Evolutionary conservation across 352 stramenopile genomes (phyloP).

Genomic region (Phytophthora nicotianae): DNA sequence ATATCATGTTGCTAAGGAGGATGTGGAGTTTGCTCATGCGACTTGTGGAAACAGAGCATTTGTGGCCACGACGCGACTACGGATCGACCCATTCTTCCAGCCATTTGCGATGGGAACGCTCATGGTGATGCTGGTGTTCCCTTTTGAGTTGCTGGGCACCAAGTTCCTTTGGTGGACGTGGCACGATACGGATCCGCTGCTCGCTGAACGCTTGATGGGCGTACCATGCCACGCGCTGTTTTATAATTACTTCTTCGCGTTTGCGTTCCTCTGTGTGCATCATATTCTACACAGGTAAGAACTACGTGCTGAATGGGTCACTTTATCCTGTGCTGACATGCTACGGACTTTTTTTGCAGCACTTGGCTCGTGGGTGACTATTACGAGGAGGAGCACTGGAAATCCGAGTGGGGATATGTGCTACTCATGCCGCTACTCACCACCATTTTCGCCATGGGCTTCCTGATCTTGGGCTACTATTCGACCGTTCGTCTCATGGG

Average conservation of each 20-base stretch:
- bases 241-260: constrained; percentile 69
- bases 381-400: constrained; percentile 68
- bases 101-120: constrained; percentile 69
- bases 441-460: constrained; percentile 53
- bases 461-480: constrained; percentile 75
- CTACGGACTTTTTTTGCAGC: constrained; percentile 26
- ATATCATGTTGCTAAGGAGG: not conserved
- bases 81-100: constrained; percentile 78
- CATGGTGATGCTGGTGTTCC: constrained; percentile 61
- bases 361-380: constrained; percentile 59
- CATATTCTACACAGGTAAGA: constrained; percentile 65
- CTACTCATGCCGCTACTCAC: constrained; percentile 60
- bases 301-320: not conserved
- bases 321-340: constrained; percentile 7
- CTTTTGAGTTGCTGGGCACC: constrained; percentile 75
- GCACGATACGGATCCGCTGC: constrained; percentile 80
- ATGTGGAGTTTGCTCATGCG: not conserved
- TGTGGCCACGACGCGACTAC: constrained; percentile 64
- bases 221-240: constrained; percentile 72
- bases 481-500: constrained; percentile 55
- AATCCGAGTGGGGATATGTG: constrained; percentile 67
- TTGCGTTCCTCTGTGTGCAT: constrained; percentile 54
- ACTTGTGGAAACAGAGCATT: constrained; percentile 54
- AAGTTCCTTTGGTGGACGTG: constrained; percentile 90
- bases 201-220: constrained; percentile 63